These are phyloP conservation scores for Phytophthora nicotianae DNA, from an alignment of 352 stramenopile genomes.

Conservation along the genomic window DNA sequence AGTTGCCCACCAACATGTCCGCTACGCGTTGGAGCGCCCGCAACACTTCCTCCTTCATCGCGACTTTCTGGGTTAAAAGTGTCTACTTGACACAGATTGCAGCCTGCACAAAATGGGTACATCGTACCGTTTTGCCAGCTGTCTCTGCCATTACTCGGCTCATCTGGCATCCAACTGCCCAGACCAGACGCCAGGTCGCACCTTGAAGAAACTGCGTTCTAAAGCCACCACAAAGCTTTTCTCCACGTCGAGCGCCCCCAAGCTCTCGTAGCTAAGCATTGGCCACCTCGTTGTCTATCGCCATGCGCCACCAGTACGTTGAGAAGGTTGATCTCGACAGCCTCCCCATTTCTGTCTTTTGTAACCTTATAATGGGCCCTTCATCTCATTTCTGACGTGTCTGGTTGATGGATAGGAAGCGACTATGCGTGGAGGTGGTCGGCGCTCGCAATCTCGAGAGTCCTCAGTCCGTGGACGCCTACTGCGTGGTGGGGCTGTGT, in stretches of 20 bases:
- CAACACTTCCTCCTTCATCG: slow-evolving; percentile 72
- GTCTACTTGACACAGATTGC: not conserved
- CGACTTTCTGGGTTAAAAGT: not conserved
- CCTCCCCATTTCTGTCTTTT: not conserved
- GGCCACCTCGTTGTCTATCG: not conserved
- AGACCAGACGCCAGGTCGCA: slow-evolving; percentile 22
- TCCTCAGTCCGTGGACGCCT: slow-evolving; percentile 61
- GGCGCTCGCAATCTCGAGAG: slow-evolving; percentile 73
- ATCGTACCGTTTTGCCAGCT: slow-evolving; percentile 1
- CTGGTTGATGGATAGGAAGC: slow-evolving; percentile 36
- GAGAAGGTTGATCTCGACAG: slow-evolving; percentile 10
- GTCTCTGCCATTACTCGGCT: slow-evolving; percentile 5
- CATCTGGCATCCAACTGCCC: slow-evolving; percentile 10
- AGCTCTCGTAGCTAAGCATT: not conserved
- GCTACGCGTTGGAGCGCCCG: slow-evolving; percentile 66
- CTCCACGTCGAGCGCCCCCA: not conserved
- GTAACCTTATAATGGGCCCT: not conserved
- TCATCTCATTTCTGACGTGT: slow-evolving; percentile 7
- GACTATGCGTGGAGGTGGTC: slow-evolving; percentile 74
- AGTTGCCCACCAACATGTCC: slow-evolving; percentile 82
- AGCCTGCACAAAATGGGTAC: slow-evolving; percentile 1
- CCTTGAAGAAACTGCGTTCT: slow-evolving; percentile 29
- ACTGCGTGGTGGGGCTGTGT: slow-evolving; percentile 62
- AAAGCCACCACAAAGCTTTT: slow-evolving; percentile 4
- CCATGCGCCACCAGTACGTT: slow-evolving; percentile 19